Evolutionary conservation across 495 filamentous ascomycete species (phyloP).

Genomic region (Xylaria nigripes): DNA sequence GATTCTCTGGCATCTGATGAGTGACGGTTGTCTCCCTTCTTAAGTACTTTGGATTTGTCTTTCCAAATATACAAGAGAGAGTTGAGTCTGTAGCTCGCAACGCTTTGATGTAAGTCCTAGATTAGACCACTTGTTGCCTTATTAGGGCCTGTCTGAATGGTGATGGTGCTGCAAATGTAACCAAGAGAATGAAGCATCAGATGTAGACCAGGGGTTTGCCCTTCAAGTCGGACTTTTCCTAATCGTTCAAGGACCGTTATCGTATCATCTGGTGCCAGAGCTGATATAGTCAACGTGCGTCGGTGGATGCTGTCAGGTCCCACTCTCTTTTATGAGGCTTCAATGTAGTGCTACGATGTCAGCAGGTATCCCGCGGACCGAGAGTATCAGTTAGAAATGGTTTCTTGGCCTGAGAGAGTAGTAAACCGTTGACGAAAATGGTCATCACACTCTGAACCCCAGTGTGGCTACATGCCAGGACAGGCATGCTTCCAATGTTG

Average conservation of each 20-base stretch:
- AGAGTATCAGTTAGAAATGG: slow-evolving; percentile 1
- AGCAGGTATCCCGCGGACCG: slow-evolving; percentile 10
- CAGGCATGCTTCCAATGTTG: slow-evolving; percentile 3
- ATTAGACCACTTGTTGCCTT: slow-evolving; percentile 2
- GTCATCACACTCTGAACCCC: slow-evolving; percentile 3
- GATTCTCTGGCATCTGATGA: background rate
- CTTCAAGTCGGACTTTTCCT: background rate
- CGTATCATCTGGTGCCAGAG: slow-evolving; percentile 7
- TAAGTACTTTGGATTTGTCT: background rate
- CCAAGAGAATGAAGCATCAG: background rate
- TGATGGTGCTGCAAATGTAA: slow-evolving; percentile 6
- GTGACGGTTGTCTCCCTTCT: background rate
- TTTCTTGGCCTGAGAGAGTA: background rate
- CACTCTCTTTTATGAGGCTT: slow-evolving; percentile 10
- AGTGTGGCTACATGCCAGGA: slow-evolving; percentile 9
- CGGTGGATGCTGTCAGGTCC: slow-evolving; percentile 9
- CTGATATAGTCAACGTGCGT: slow-evolving; percentile 5
- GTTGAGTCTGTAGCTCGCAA: background rate
- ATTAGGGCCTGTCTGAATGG: background rate
- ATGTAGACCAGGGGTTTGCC: background rate
- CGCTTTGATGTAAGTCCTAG: slow-evolving; percentile 9
- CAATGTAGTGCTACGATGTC: slow-evolving; percentile 13
- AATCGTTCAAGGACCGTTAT: slow-evolving; percentile 1
- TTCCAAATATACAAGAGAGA: slow-evolving; percentile 1
- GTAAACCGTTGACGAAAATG: slow-evolving; percentile 9